Base-by-base conservation (phyloP, 1,284 basidiomycete species). In the Ustilago vetiveriae region DNA sequence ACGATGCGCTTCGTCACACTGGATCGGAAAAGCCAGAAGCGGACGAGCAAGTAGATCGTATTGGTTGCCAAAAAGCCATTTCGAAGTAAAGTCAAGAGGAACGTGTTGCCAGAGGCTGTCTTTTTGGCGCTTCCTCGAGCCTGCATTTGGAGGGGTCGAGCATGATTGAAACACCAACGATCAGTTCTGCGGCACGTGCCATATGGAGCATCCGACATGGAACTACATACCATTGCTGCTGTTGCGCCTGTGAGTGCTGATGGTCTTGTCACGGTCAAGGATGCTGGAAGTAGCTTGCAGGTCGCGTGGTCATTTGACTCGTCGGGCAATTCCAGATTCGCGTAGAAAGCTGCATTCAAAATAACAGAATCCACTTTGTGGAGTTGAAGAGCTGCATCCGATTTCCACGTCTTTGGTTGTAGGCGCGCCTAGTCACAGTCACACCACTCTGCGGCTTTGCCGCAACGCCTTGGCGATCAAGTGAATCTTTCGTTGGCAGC, bases 11-110 rank as follows among this genome's bases (percentile, higher is more conserved):
- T 59, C 19, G 47, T 47, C 9, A 53, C 44, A 42, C 55, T 63
- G 23, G 57, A 51, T 26, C 57, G 54, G 44, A 62, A 69, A 17
- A 72, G 55, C 43, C 64, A 68, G 45, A 75, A 76, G 29, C 66
- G 59, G 9, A 72, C 54, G 16, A 77, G 36, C 2, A 81, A 57
- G 33, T 78, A 75, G 30, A 77, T 30, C 5, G 70, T 60, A 46
- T 79, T 80, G 37, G 74, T 68, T n/a, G 75, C 38, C 8, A 78
- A 47, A 40, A 81, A 81, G 26, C 79, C 79, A 24, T 69, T 58
- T 35, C 57, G 56, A 21, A 81, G 75, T 30, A 72, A 46, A 16
- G 39, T 55, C 22, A 76, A 51, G 13, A 76, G 72, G 10, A 65
- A 58, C 2, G 73, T 73, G 52, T 80, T 80, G 41, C 58, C 62